phyloP scores from a whole-genome alignment of 2,329 filamentous ascomycete species.

The Neonectria magnoliae region DNA sequence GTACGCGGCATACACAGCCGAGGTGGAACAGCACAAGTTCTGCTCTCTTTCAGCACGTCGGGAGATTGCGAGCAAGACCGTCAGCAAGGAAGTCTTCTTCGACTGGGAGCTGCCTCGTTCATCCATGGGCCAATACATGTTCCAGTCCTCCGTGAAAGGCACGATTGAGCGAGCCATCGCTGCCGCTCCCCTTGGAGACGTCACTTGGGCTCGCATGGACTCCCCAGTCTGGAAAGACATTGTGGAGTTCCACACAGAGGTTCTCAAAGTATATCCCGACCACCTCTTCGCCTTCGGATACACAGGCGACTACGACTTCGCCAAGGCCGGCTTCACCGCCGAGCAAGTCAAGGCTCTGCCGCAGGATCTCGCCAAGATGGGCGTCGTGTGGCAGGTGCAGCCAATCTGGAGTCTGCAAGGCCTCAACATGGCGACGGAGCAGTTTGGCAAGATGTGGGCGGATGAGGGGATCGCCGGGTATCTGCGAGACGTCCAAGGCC shows the following conservation, averaged over 20 bases:
- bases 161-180: slow-evolving; percentile 47
- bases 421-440: slow-evolving; percentile 45
- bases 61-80: slow-evolving; percentile 34
- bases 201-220: slow-evolving; percentile 51
- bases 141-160: slow-evolving; percentile 44
- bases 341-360: slow-evolving; percentile 46
- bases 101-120: slow-evolving; percentile 51
- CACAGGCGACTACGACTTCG: slow-evolving; percentile 49
- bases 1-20: slow-evolving; percentile 38
- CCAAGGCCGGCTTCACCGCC: slow-evolving; percentile 46
- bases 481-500: slow-evolving; percentile 32
- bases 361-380: slow-evolving; percentile 48
- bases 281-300: slow-evolving; percentile 53
- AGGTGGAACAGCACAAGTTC: slow-evolving; percentile 17
- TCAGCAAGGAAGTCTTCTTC: slow-evolving; percentile 42
- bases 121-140: slow-evolving; percentile 49
- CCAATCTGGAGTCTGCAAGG: slow-evolving; percentile 52
- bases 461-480: slow-evolving; percentile 51
- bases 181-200: slow-evolving; percentile 49
- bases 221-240: slow-evolving; percentile 49
- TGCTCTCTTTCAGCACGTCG: slow-evolving; percentile 24
- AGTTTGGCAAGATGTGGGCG: slow-evolving; percentile 47
- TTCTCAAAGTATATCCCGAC: slow-evolving; percentile 48
- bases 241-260: slow-evolving; percentile 48
- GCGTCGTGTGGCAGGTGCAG: slow-evolving; percentile 54